Evolutionary conservation across 2,329 filamentous ascomycete genomes (phyloP).

Genomic region (Aspergillus fumigatus): DNA sequence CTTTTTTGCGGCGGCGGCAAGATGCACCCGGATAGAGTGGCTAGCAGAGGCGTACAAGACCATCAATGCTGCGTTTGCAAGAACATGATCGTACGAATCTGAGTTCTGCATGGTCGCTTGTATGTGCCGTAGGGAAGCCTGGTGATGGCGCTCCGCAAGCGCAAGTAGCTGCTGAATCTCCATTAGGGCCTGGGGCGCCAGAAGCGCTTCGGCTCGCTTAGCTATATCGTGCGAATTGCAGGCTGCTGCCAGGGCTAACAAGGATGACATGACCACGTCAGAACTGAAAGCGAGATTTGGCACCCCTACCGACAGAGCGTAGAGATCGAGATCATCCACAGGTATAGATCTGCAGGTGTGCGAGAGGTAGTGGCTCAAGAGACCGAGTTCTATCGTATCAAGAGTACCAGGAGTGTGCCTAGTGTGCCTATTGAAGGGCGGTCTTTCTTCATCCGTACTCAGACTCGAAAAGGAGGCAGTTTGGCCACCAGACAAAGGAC

Average conservation of each 20-base stretch:
- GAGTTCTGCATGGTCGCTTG: constrained; percentile 29
- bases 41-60: constrained; percentile 39
- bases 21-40: constrained; percentile 34
- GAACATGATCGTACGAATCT: constrained; percentile 31
- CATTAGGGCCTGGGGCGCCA: constrained; percentile 2
- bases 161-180: constrained; percentile 21
- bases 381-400: constrained; percentile 29
- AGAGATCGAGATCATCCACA: constrained; percentile 36
- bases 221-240: constrained; percentile 33
- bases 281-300: constrained; percentile 41
- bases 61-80: constrained; percentile 42
- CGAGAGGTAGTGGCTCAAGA: constrained; percentile 41
- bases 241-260: constrained; percentile 40
- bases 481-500: constrained; percentile 3
- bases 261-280: constrained; percentile 39
- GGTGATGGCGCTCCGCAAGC: constrained; percentile 37
- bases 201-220: not conserved
- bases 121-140: constrained; percentile 35
- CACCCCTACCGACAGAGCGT: constrained; percentile 40
- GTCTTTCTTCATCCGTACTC: not conserved
- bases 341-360: constrained; percentile 39
- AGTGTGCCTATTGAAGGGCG: not conserved
- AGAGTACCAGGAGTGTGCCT: constrained; percentile 6
- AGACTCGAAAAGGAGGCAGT: not conserved
- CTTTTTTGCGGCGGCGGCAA: constrained; percentile 21